These are phyloP conservation scores for Flammula alnicola DNA, from an alignment of 1,284 basidiomycete species.

Conservation along the genomic window DNA sequence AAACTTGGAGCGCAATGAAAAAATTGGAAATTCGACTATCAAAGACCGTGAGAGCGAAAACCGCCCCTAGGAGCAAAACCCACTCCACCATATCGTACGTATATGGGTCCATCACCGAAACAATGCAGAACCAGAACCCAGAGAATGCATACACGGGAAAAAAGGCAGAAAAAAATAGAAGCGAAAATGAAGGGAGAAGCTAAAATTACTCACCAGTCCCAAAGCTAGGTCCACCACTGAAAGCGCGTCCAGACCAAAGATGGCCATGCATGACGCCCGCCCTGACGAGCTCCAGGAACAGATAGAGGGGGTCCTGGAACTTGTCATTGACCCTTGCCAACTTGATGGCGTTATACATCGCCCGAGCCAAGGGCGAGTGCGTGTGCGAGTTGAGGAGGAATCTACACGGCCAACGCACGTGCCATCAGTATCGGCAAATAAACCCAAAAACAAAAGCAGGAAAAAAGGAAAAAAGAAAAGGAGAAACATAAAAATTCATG, in stretches of 20 bases:
- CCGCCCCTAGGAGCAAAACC: too few species aligned
- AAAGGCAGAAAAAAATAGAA: constrained; percentile 18
- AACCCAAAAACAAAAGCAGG: background rate
- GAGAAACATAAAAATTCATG: background rate
- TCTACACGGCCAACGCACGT: constrained; percentile 51
- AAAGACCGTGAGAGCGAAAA: constrained; percentile 14
- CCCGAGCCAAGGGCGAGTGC: constrained; percentile 89
- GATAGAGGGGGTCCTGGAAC: constrained; percentile 95
- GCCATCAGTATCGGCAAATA: background rate
- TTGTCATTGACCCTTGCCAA: constrained; percentile 91
- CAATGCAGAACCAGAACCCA: too few species aligned
- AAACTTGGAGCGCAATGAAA: background rate
- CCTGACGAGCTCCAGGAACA: constrained; percentile 91
- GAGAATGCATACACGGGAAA: background rate
- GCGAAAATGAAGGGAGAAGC: constrained; percentile 17
- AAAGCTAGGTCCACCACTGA: constrained; percentile 95
- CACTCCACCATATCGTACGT: too few species aligned
- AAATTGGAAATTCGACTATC: background rate
- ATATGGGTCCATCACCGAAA: too few species aligned
- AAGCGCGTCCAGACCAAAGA: constrained; percentile 85
- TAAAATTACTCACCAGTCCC: constrained; percentile 66
- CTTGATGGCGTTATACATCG: constrained; percentile 84
- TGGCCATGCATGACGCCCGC: constrained; percentile 96
- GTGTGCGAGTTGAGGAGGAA: constrained; percentile 89
- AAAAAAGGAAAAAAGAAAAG: background rate